Conservation (phyloP, 352 stramenopile species). For the Globisporangium cystogenes region DNA sequence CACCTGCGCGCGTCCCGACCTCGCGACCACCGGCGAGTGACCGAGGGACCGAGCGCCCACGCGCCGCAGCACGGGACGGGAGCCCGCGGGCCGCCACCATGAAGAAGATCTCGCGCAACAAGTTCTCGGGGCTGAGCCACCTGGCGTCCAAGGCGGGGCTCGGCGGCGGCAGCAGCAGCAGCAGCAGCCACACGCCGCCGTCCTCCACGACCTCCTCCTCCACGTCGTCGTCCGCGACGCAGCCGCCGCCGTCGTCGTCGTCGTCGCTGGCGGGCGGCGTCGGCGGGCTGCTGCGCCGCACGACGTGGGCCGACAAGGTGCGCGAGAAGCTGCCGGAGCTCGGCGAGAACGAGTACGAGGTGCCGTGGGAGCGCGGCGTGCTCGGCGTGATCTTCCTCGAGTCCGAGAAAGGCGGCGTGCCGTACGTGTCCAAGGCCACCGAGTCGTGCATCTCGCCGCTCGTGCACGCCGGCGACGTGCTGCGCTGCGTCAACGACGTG, state of each 20-base stretch:
- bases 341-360: slow-evolving; percentile 80
- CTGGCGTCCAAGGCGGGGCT: slow-evolving; percentile 35
- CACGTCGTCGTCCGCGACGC: slow-evolving; percentile 7
- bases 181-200: background rate
- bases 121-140: slow-evolving; percentile 42
- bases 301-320: slow-evolving; percentile 77
- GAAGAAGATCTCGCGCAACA: slow-evolving; percentile 72
- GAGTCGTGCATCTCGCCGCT: slow-evolving; percentile 79
- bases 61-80: no score
- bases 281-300: slow-evolving; percentile 18
- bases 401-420: slow-evolving; percentile 80
- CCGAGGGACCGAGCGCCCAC: no score
- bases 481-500: slow-evolving; percentile 85
- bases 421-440: slow-evolving; percentile 83
- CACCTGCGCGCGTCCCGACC: no score
- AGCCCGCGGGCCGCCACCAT: slow-evolving; percentile 18
- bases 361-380: slow-evolving; percentile 83
- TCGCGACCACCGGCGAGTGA: no score
- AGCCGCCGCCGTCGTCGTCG: background rate
- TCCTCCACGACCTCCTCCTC: slow-evolving; percentile 4
- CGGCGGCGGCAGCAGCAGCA: slow-evolving; percentile 13
- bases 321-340: slow-evolving; percentile 72
- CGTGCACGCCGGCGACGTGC: slow-evolving; percentile 65
- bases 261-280: background rate
- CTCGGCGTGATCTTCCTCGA: slow-evolving; percentile 86